phyloP scores from a whole-genome alignment of 2,329 filamentous ascomycete genomes.

The Verticillium albo-atrum region DNA sequence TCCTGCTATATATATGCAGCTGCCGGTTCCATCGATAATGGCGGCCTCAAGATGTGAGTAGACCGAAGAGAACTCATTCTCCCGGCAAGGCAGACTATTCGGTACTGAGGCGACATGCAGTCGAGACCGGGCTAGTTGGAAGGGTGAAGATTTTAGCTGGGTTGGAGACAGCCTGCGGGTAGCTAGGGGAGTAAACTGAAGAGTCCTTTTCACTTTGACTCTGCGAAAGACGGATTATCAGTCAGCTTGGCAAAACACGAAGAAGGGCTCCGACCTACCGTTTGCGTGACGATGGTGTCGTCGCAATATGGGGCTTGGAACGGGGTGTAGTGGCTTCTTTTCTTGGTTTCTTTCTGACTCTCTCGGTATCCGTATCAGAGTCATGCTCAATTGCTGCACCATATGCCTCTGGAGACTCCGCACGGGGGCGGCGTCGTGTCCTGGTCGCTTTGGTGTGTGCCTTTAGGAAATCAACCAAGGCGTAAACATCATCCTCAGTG shows the following conservation, averaged over 20 bases:
- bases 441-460: slow-evolving; percentile 68
- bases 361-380: neutral
- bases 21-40: slow-evolving; percentile 87
- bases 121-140: slow-evolving; percentile 81
- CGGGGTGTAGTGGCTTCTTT: slow-evolving; percentile 10
- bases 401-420: slow-evolving; percentile 23
- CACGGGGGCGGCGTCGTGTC: slow-evolving; percentile 30
- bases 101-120: slow-evolving; percentile 94
- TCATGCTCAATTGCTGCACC: slow-evolving; percentile 6
- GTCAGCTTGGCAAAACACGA: neutral
- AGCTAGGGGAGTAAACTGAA: slow-evolving; percentile 94
- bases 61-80: slow-evolving; percentile 85
- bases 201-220: slow-evolving; percentile 75
- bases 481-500: slow-evolving; percentile 58
- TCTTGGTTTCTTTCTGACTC: slow-evolving; percentile 4
- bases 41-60: slow-evolving; percentile 92
- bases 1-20: slow-evolving; percentile 99
- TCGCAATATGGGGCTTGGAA: slow-evolving; percentile 3
- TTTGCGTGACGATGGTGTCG: slow-evolving; percentile 54
- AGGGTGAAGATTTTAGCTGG: slow-evolving; percentile 76
- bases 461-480: slow-evolving; percentile 64
- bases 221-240: slow-evolving; percentile 18
- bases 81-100: slow-evolving; percentile 81
- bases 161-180: slow-evolving; percentile 77
- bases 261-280: neutral